A percentile compares a stretch with the other conserved stretches of the same genome.
These are phyloP conservation scores for Circinella umbellata DNA, from an alignment of 371 early-diverging fungal genomes.

Conservation along the genomic window DNA sequence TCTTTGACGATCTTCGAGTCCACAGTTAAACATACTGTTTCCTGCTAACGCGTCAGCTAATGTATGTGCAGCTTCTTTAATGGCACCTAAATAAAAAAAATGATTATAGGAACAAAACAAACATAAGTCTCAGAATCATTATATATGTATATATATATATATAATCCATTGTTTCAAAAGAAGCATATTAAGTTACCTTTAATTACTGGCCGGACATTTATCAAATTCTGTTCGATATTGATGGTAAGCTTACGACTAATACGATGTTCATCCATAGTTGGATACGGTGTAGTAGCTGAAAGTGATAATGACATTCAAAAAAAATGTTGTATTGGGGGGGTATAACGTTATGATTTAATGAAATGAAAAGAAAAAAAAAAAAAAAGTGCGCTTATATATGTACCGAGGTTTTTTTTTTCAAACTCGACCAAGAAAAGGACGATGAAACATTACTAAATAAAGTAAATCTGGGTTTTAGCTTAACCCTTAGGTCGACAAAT, in stretches of 20 bases:
- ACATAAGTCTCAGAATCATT: too few relatives aligned
- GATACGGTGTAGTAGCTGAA: constrained; percentile 9
- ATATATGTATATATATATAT: too few relatives aligned
- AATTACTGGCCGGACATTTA: constrained; percentile 49
- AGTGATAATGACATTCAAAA: not conserved
- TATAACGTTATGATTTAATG: not conserved
- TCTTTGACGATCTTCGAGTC: constrained; percentile 23
- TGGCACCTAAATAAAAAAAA: constrained; percentile 34
- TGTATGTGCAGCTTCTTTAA: constrained; percentile 50
- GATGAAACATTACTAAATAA: constrained; percentile 1
- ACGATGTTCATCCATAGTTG: constrained; percentile 21
- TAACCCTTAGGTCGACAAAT: not conserved
- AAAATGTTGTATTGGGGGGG: not conserved
- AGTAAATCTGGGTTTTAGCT: constrained; percentile 4
- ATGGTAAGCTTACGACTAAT: constrained; percentile 46
- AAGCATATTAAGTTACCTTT: constrained; percentile 32
- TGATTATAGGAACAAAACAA: too few relatives aligned
- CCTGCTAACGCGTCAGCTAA: constrained; percentile 39
- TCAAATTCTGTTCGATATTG: constrained; percentile 27
- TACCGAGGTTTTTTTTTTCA: constrained; percentile 3
- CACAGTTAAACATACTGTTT: constrained; percentile 28
- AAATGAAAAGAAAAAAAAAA: not conserved
- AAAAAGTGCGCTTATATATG: not conserved
- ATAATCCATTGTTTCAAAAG: not conserved
- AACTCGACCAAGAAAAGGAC: not conserved